These are phyloP conservation scores for Albophoma yamanashiensis DNA, from an alignment of 2,329 filamentous ascomycete genomes.

Conservation along the genomic window DNA sequence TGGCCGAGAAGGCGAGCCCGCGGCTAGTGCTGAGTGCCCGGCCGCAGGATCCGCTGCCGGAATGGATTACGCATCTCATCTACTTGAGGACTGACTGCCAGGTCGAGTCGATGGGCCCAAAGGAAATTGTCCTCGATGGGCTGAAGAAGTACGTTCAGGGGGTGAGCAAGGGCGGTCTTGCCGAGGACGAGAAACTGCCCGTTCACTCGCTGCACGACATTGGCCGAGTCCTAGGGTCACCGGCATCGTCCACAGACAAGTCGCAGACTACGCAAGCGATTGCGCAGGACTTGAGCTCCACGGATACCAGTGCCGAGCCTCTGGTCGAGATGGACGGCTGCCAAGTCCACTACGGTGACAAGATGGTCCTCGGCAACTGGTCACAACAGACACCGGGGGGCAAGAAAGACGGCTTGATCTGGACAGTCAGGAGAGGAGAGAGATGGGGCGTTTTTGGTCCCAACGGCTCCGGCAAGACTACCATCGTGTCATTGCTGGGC, in stretches of 20 bases:
- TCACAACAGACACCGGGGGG: conserved; percentile 43
- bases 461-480: conserved; percentile 94
- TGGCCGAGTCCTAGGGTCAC: conserved; percentile 30
- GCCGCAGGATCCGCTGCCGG: conserved; percentile 77
- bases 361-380: conserved; percentile 75
- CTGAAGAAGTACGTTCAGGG: conserved; percentile 36
- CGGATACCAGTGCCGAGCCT: conserved; percentile 43
- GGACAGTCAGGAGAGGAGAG: conserved; percentile 74
- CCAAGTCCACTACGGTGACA: conserved; percentile 67
- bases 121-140: conserved; percentile 47
- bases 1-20: conserved; percentile 58
- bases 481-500: conserved; percentile 80
- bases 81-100: conserved; percentile 59
- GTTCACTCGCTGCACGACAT: conserved; percentile 38
- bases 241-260: conserved; percentile 6
- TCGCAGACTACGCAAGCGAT: conserved; percentile 2
- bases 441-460: conserved; percentile 89
- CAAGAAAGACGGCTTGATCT: conserved; percentile 55
- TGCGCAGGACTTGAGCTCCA: conserved; percentile 10
- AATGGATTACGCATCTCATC: conserved; percentile 81
- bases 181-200: conserved; percentile 37
- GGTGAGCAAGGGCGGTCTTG: conserved; percentile 30
- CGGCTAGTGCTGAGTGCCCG: conserved; percentile 67
- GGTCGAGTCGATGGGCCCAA: conserved; percentile 55
- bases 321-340: conserved; percentile 84